Conservation (phyloP, 2,329 filamentous ascomycete species). For the Elsinoe perseae region DNA sequence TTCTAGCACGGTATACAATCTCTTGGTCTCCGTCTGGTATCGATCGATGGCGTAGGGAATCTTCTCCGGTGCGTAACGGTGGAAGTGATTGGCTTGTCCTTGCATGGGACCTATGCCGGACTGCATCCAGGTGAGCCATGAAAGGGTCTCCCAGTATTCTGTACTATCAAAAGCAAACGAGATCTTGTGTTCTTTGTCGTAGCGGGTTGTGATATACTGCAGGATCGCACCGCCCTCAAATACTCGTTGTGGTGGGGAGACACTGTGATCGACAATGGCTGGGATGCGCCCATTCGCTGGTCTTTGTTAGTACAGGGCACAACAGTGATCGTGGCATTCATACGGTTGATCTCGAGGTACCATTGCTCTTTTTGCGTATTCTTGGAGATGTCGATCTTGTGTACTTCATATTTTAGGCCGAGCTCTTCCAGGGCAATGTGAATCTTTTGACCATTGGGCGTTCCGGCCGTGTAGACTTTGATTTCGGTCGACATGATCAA, state of each 20-base stretch:
- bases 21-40: constrained; percentile 43
- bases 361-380: constrained; percentile 40
- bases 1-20: constrained; percentile 42
- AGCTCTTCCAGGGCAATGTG: constrained; percentile 29
- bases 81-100: constrained; percentile 44
- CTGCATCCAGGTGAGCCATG: constrained; percentile 43
- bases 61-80: constrained; percentile 36
- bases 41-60: constrained; percentile 40
- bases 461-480: constrained; percentile 25
- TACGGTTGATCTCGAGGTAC: constrained; percentile 41
- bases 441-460: constrained; percentile 31
- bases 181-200: constrained; percentile 36
- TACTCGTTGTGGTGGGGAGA: constrained; percentile 23
- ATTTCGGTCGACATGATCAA: neutral
- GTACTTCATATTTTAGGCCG: constrained; percentile 26
- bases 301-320: neutral
- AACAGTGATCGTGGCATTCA: neutral
- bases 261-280: constrained; percentile 36
- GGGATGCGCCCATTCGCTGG: constrained; percentile 42
- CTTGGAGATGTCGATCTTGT: constrained; percentile 37
- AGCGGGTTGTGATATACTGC: constrained; percentile 39
- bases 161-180: constrained; percentile 37
- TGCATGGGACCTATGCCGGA: constrained; percentile 35
- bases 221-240: constrained; percentile 43
- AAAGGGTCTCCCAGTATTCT: constrained; percentile 39